Evolutionary conservation across 139 green algal species (phyloP), one percentile per base, ranked within the genome.

Genomic region (Chlamydomonas incerta): DNA sequence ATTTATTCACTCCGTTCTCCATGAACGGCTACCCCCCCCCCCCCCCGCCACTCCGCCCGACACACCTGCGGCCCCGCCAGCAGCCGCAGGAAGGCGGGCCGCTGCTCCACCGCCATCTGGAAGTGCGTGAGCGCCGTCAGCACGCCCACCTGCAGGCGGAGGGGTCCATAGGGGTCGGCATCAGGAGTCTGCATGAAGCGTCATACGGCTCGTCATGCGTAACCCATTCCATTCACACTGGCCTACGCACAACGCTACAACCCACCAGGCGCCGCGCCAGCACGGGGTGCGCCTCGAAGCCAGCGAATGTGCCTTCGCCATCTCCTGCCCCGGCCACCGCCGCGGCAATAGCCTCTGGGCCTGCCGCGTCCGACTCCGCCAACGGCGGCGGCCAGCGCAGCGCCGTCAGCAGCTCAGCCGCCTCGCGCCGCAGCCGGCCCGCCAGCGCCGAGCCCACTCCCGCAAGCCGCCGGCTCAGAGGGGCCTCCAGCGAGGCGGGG

Each of bases 21-120:
- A n/a, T n/a, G n/a, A n/a, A n/a, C n/a, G n/a, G n/a, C n/a, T n/a
- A n/a, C n/a, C n/a, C n/a, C n/a, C n/a, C n/a, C n/a, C n/a, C n/a
- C n/a, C n/a, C n/a, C n/a, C n/a, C n/a, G n/a, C n/a, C n/a, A n/a
- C n/a, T n/a, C n/a, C n/a, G n/a, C n/a, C n/a, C n/a, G n/a, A n/a
- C n/a, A n/a, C n/a, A 26, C 72, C 47, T 37, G n/a, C 52, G 68
- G 18, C 3, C 52, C 52, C 31, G 52, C 17, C 34, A 81, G 34
- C 65, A 85, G 65, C 3, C 17, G 21, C 18, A 46, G 35, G 79
- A 85, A 85, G 47, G 65, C 66, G 0, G 66, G 8, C 23, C 67
- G 79, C 31, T 85, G 65, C 79, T 75, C 66, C 47, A 85, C 79
- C n/a, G 79, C 79, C 79, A 85, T 85, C 46, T 85, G 79, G 66